These are phyloP conservation scores for Tremella fuciformis DNA, from an alignment of 768 basidiomycete species.

Conservation along the genomic window DNA sequence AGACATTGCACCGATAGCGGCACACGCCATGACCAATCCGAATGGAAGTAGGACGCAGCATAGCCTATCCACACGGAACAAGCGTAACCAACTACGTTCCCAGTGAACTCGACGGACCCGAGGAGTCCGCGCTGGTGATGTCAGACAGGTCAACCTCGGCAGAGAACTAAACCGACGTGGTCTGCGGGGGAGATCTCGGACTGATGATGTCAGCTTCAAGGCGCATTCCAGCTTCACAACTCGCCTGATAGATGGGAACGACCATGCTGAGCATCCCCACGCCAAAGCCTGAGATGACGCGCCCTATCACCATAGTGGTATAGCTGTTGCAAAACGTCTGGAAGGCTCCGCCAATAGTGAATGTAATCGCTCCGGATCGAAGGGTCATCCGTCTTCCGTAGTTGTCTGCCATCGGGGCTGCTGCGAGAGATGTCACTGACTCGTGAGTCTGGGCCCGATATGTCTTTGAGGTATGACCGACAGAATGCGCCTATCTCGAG, in stretches of 20 bases:
- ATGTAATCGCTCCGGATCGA: slow-evolving; percentile 75
- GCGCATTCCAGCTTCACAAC: neutral
- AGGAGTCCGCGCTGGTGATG: slow-evolving; percentile 71
- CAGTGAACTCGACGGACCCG: slow-evolving; percentile 93
- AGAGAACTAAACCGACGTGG: slow-evolving; percentile 60
- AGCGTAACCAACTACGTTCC: slow-evolving; percentile 86
- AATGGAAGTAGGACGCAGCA: slow-evolving; percentile 82
- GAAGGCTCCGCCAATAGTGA: slow-evolving; percentile 78
- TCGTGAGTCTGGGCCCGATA: neutral
- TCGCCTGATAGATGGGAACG: slow-evolving; percentile 38
- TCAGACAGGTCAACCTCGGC: slow-evolving; percentile 4
- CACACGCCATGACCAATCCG: slow-evolving; percentile 84
- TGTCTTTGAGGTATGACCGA: slow-evolving; percentile 52
- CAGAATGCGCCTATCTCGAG: slow-evolving; percentile 88
- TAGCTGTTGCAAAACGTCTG: slow-evolving; percentile 78
- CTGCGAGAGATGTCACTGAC: slow-evolving; percentile 80
- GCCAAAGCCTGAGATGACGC: slow-evolving; percentile 80
- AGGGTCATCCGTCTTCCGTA: slow-evolving; percentile 82
- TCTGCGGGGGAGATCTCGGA: slow-evolving; percentile 92
- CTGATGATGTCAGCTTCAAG: slow-evolving; percentile 53
- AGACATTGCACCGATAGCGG: slow-evolving; percentile 84
- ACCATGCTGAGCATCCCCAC: slow-evolving; percentile 83
- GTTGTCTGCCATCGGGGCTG: slow-evolving; percentile 80
- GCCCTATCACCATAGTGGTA: slow-evolving; percentile 74
- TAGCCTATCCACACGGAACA: slow-evolving; percentile 93